Evolutionary conservation across 2,329 filamentous ascomycete species (phyloP), one percentile per base, ranked within the genome.

Genomic region (Pseudogymnoascus sp.): DNA sequence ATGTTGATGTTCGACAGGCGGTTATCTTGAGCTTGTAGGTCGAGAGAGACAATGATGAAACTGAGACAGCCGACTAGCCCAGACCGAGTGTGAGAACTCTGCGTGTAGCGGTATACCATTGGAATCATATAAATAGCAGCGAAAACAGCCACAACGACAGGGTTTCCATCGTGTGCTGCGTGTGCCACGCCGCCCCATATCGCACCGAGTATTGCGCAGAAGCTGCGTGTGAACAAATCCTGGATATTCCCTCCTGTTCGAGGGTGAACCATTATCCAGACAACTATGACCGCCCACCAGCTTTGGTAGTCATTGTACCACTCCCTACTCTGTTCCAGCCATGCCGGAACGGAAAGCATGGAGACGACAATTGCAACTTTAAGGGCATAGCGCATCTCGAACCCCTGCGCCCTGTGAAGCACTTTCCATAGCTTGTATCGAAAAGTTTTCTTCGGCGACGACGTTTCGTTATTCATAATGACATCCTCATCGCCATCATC

Each of bases 271-370:
- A 83, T 81, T 37, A 83, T 73, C 82, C 83, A 85, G 21, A 80
- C 81, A 69, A 83, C 78, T 12, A 80, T 77, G 1, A 85, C 82
- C 11, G 79, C 79, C 83, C 83, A 86, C 83, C 83, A 86, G 8
- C 73, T 76, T 62, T 84, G 80, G 61, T 83, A 78, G 6, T 74
- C 65, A 69, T 84, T 79, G 80, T 82, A 85, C 83, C 83, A 86
- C 1, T 61, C 66, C 40, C 75, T 72, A 62, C 76, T 77, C 9
- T 73, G 65, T 5, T 70, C 63, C 1, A 84, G 69, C 77, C 82
- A 86, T 2, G 81, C 81, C 4, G 83, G 83, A 18, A 85, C 71
- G 0, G 83, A 78, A 4, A 86, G 71, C 0, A 83, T 69, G 0
- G 78, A 78, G 1, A 78, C 83, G 14, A 82, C 75, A 5, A 83